These are phyloP conservation scores for Hevea brasiliensis DNA, from an alignment of 345 rosid species.

Conservation along the genomic window DNA sequence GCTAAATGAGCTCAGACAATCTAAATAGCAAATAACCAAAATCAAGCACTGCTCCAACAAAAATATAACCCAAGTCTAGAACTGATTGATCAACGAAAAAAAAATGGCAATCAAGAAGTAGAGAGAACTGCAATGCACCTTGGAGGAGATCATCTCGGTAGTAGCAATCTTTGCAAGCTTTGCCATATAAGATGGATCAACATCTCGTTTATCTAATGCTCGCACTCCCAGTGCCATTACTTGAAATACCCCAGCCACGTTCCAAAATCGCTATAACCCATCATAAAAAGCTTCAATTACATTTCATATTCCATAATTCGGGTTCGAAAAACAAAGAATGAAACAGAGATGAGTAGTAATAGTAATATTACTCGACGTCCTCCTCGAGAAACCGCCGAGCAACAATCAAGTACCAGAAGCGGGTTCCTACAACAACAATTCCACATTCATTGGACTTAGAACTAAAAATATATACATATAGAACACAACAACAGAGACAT, in stretches of 20 bases:
- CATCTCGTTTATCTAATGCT: conserved; percentile 55
- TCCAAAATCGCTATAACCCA: conserved; percentile 69
- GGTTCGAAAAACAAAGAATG: background rate
- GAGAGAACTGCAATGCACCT: conserved; percentile 40
- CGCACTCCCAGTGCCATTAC: conserved; percentile 82
- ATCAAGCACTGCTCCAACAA: background rate
- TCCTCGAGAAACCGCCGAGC: conserved; percentile 76
- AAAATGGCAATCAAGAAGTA: background rate
- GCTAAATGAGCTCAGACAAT: background rate
- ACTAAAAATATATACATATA: background rate
- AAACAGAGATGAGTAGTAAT: background rate
- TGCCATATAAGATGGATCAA: conserved; percentile 68
- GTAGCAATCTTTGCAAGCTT: conserved; percentile 95
- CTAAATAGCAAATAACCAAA: background rate
- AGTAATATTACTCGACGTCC: conserved; percentile 69
- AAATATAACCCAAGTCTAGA: background rate
- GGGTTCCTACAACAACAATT: conserved; percentile 76
- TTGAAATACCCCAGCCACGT: conserved; percentile 94
- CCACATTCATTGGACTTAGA: background rate
- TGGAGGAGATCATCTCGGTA: conserved; percentile 86
- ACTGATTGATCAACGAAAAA: background rate
- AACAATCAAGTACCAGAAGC: conserved; percentile 89
- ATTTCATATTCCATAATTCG: background rate
- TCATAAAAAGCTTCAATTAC: background rate
- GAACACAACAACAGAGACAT: background rate